Evolutionary conservation across 257 asterid genomes (phyloP).

Genomic region (Orobanche coerulescens): DNA sequence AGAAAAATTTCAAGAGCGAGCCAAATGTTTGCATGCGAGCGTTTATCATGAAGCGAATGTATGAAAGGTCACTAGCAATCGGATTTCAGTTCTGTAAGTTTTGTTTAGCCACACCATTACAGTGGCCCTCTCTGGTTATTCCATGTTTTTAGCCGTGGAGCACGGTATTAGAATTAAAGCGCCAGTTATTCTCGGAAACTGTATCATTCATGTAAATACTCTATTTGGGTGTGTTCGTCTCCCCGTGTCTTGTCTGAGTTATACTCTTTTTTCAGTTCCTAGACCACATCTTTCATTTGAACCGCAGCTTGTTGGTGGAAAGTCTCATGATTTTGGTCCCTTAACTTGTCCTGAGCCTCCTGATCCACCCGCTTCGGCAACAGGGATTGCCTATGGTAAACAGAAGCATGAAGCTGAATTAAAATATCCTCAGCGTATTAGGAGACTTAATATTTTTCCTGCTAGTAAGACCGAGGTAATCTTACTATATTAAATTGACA

Average conservation of each 20-base stretch:
- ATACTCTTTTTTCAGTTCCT: slow-evolving; percentile 56
- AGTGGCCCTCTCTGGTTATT: slow-evolving; percentile 3
- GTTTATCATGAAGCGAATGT: neutral
- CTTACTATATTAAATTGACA: slow-evolving; percentile 13
- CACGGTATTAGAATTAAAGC: neutral
- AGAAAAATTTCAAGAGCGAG: neutral
- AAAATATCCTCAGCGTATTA: slow-evolving; percentile 80
- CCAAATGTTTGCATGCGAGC: slow-evolving; percentile 6
- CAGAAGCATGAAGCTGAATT: slow-evolving; percentile 89
- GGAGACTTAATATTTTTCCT: slow-evolving; percentile 91
- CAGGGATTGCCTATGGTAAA: slow-evolving; percentile 55
- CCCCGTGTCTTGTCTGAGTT: slow-evolving; percentile 8
- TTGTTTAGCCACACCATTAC: neutral
- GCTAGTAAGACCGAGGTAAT: slow-evolving; percentile 82
- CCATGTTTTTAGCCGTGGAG: slow-evolving; percentile 10
- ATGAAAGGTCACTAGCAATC: slow-evolving; percentile 4
- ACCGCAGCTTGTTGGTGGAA: slow-evolving; percentile 91
- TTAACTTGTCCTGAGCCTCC: slow-evolving; percentile 84
- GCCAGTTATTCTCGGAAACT: slow-evolving; percentile 6
- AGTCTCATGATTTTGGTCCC: slow-evolving; percentile 85
- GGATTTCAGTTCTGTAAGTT: neutral
- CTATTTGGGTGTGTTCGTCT: neutral
- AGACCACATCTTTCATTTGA: slow-evolving; percentile 93
- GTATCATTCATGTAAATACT: neutral
- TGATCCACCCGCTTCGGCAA: slow-evolving; percentile 45